Evolutionary conservation across 2,329 filamentous ascomycete species (phyloP).

Genomic region (Hyphodiscus sp.): DNA sequence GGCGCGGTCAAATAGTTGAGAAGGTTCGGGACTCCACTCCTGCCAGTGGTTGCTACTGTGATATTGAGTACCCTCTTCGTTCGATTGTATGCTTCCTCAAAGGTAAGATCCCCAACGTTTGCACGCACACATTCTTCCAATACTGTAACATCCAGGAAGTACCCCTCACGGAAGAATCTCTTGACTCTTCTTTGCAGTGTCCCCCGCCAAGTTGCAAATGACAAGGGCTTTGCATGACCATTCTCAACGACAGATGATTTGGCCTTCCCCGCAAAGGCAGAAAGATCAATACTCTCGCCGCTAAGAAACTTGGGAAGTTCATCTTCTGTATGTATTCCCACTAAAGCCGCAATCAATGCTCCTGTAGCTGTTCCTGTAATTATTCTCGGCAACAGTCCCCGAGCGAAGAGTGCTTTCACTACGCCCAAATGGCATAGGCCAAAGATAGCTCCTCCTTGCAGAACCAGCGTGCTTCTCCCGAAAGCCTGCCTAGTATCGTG

Average conservation of each 20-base stretch:
- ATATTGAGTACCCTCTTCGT: slow-evolving; percentile 90
- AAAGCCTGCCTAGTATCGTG: slow-evolving; percentile 85
- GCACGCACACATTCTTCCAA: slow-evolving; percentile 77
- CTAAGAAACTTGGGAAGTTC: slow-evolving; percentile 72
- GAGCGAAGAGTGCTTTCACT: slow-evolving; percentile 76
- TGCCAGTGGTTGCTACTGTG: slow-evolving; percentile 70
- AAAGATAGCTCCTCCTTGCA: slow-evolving; percentile 89
- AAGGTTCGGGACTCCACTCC: slow-evolving; percentile 72
- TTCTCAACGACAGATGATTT: slow-evolving; percentile 30
- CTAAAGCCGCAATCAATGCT: slow-evolving; percentile 80
- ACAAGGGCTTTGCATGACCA: slow-evolving; percentile 29
- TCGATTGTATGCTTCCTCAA: slow-evolving; percentile 82
- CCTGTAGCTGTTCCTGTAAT: slow-evolving; percentile 89
- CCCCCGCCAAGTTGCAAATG: slow-evolving; percentile 36
- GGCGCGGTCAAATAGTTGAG: slow-evolving; percentile 91
- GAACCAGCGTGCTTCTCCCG: slow-evolving; percentile 74
- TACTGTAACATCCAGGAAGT: slow-evolving; percentile 76
- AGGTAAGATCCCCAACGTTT: slow-evolving; percentile 84
- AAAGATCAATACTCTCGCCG: slow-evolving; percentile 75
- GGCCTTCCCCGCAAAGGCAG: slow-evolving; percentile 56
- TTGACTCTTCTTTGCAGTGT: slow-evolving; percentile 61
- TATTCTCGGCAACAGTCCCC: slow-evolving; percentile 77
- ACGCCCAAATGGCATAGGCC: slow-evolving; percentile 87
- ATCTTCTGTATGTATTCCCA: slow-evolving; percentile 80
- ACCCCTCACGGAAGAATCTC: slow-evolving; percentile 69